Conservation (phyloP, 1,284 basidiomycete species). For the Paramarasmius palmivorus region DNA sequence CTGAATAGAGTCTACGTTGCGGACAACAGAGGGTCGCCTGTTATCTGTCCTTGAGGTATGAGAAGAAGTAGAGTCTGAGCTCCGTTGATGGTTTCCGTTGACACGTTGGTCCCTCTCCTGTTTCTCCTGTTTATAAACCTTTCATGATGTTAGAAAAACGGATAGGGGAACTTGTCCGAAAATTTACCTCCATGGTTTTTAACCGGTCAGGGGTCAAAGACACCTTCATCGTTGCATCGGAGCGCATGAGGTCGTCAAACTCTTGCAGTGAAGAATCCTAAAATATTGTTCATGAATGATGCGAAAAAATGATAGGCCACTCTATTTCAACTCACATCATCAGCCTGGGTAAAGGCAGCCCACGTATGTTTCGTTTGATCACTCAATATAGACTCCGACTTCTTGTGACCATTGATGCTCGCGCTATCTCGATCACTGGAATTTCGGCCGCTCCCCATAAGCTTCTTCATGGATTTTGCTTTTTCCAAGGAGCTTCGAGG, state of each 20-base stretch:
- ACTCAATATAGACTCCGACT: conserved; percentile 53
- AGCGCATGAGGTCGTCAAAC: conserved; percentile 89
- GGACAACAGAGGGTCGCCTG: conserved; percentile 40
- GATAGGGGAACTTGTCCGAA: conserved; percentile 22
- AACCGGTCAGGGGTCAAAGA: conserved; percentile 92
- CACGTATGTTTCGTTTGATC: conserved; percentile 42
- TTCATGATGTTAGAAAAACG: conserved; percentile 30
- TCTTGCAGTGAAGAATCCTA: conserved; percentile 66
- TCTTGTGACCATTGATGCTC: conserved; percentile 45
- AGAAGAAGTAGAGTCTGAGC: conserved; percentile 33
- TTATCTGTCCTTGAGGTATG: conserved; percentile 36
- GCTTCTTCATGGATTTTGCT: conserved; percentile 57
- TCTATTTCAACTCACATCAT: conserved; percentile 8
- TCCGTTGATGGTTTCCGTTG: conserved; percentile 26
- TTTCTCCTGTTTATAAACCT: conserved; percentile 73
- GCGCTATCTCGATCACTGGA: conserved; percentile 42
- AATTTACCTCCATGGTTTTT: conserved; percentile 83
- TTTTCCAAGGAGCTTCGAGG: conserved; percentile 59
- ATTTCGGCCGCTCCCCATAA: conserved; percentile 41
- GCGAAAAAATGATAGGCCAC: not conserved
- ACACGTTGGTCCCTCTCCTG: conserved; percentile 39
- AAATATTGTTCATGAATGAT: not conserved
- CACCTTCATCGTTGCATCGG: conserved; percentile 89
- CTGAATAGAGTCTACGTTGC: conserved; percentile 61
- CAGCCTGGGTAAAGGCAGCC: conserved; percentile 20